These are phyloP conservation scores for Cystobasidium tubakii DNA, from an alignment of 768 basidiomycete genomes.

Conservation along the genomic window DNA sequence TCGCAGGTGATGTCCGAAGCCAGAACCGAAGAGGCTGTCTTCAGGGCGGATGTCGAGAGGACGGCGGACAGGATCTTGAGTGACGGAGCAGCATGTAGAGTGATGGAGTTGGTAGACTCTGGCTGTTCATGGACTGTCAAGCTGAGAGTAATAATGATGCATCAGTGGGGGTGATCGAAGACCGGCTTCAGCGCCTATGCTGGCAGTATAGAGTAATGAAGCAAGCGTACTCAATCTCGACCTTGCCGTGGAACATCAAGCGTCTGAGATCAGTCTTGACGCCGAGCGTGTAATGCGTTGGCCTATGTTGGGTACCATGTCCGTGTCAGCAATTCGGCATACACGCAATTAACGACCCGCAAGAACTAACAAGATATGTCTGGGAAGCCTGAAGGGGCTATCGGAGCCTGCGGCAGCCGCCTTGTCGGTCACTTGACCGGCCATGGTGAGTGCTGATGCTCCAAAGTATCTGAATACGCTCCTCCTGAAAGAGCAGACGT, in stretches of 20 bases:
- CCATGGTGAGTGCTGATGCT: conserved; percentile 22
- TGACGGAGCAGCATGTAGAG: conserved; percentile 60
- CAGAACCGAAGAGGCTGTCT: conserved; percentile 54
- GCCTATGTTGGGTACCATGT: background rate
- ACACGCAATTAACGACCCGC: background rate
- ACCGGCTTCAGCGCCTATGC: no score
- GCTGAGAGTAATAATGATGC: conserved; percentile 49
- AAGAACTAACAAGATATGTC: conserved; percentile 18
- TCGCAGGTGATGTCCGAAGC: conserved; percentile 56
- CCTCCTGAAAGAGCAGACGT: conserved; percentile 21
- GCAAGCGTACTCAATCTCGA: conserved; percentile 60
- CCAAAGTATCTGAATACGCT: conserved; percentile 22
- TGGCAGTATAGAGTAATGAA: no score
- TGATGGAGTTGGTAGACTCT: conserved; percentile 52
- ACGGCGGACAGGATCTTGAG: conserved; percentile 59
- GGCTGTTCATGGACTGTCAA: conserved; percentile 63
- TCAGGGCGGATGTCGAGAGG: conserved; percentile 58
- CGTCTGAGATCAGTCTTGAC: conserved; percentile 74
- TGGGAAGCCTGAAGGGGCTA: conserved; percentile 23
- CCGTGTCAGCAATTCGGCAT: background rate
- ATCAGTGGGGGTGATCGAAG: background rate
- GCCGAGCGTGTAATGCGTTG: conserved; percentile 31
- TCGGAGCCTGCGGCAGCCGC: conserved; percentile 4
- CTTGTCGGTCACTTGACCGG: background rate
- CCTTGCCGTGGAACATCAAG: conserved; percentile 70